Conservation (phyloP, 2,329 filamentous ascomycete genomes). For the Penicillium rolfsii region DNA sequence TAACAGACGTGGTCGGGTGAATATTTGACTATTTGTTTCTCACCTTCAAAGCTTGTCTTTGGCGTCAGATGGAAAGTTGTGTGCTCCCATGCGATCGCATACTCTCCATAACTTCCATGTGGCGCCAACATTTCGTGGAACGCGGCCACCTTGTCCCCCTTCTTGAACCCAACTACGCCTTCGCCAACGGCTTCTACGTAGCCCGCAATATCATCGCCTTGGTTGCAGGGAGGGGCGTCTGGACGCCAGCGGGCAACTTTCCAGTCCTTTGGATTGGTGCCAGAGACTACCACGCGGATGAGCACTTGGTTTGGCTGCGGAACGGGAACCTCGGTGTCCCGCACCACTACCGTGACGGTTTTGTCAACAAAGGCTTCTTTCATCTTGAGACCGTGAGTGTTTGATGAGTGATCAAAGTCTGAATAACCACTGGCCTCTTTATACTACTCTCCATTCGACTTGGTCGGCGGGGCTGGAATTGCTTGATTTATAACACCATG, state of each 20-base stretch:
- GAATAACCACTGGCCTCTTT: not conserved
- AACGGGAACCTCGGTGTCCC: conserved; percentile 48
- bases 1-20: no score
- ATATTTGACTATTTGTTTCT: not conserved
- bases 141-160: conserved; percentile 58
- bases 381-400: conserved; percentile 32
- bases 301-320: conserved; percentile 44
- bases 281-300: conserved; percentile 47
- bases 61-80: conserved; percentile 60
- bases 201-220: conserved; percentile 58
- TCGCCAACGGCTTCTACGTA: conserved; percentile 56
- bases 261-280: conserved; percentile 57
- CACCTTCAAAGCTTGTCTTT: conserved; percentile 57
- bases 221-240: conserved; percentile 37
- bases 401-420: not conserved
- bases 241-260: conserved; percentile 28
- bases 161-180: conserved; percentile 57
- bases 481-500: not conserved
- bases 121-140: conserved; percentile 55
- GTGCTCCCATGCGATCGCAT: conserved; percentile 56
- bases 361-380: conserved; percentile 47
- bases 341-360: conserved; percentile 41
- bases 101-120: conserved; percentile 60
- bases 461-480: not conserved
- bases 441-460: not conserved